A percentile compares a stretch with the other conserved stretches of the same genome.
These are phyloP conservation scores for Umbelopsis sp. DNA, from an alignment of 192 early-diverging fungal species.

Conservation along the genomic window DNA sequence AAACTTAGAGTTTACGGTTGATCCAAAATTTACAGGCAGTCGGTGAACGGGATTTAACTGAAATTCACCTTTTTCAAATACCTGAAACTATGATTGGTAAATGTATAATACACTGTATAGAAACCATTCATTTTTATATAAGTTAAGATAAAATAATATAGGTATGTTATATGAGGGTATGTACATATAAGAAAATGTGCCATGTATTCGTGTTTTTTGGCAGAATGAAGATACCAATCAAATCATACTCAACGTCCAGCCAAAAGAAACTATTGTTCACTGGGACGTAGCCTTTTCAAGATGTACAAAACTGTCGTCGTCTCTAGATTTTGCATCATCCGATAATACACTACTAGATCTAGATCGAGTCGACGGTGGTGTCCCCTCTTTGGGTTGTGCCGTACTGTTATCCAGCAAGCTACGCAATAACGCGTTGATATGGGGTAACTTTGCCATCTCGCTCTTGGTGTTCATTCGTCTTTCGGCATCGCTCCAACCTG, in stretches of 20 bases:
- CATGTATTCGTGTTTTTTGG: neutral
- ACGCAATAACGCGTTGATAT: neutral
- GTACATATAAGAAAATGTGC: neutral
- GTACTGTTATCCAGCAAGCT: neutral
- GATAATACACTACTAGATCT: slow-evolving; percentile 1
- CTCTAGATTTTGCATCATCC: slow-evolving; percentile 4
- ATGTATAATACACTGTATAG: no score
- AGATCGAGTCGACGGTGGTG: neutral
- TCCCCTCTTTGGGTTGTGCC: neutral
- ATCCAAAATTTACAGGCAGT: neutral
- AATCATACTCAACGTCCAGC: neutral
- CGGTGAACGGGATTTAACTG: no score
- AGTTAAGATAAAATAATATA: neutral
- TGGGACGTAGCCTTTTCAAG: neutral
- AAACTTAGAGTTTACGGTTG: slow-evolving; percentile 16
- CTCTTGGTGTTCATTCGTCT: neutral
- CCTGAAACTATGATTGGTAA: no score
- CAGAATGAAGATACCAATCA: neutral
- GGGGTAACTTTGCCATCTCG: neutral
- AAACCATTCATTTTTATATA: neutral
- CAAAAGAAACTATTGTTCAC: no score
- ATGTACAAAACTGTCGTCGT: slow-evolving; percentile 10
- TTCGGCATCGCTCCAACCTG: slow-evolving; percentile 1
- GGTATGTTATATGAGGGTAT: neutral
- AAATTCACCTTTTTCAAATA: no score